Percentiles rank a stretch among this genome's conserved stretches.
phyloP scores from a whole-genome alignment of 352 stramenopile genomes.

The Thalassiosira oceanica region DNA sequence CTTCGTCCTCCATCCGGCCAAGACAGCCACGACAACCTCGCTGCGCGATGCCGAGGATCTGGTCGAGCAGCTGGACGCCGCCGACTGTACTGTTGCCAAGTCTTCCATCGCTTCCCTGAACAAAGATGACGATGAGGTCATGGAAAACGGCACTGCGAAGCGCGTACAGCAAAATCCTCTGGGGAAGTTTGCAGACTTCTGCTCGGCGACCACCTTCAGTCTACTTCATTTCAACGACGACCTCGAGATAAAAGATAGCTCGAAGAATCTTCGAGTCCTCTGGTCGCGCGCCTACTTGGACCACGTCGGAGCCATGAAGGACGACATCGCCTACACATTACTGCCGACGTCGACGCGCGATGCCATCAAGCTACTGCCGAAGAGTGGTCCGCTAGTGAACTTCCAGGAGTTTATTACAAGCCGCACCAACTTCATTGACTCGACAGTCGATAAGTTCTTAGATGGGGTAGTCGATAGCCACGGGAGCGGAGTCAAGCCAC shows the following conservation, averaged over 20 bases:
- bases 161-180: constrained; percentile 5
- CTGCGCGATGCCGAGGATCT: background rate
- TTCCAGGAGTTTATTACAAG: constrained; percentile 45
- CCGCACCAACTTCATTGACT: constrained; percentile 51
- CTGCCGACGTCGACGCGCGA: constrained; percentile 5
- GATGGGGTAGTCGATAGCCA: background rate
- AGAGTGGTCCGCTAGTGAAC: constrained; percentile 10
- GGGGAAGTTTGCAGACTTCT: constrained; percentile 12
- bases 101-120: background rate
- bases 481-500: constrained; percentile 10
- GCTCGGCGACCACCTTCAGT: constrained; percentile 3
- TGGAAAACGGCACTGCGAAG: constrained; percentile 10
- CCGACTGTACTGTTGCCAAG: background rate
- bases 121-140: constrained; percentile 3
- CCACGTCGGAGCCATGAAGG: constrained; percentile 31
- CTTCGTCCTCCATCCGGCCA: no score
- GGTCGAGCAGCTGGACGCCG: background rate
- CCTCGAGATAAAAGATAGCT: constrained; percentile 17
- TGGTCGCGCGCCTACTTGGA: constrained; percentile 48
- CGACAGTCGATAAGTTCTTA: constrained; percentile 36
- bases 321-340: constrained; percentile 25
- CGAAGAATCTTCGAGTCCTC: constrained; percentile 50
- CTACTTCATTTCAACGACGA: constrained; percentile 11
- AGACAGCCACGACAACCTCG: background rate
- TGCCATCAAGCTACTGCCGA: constrained; percentile 11